Base-by-base conservation (phyloP, 1,284 basidiomycete genomes). In the Polyporus tsugae region DNA sequence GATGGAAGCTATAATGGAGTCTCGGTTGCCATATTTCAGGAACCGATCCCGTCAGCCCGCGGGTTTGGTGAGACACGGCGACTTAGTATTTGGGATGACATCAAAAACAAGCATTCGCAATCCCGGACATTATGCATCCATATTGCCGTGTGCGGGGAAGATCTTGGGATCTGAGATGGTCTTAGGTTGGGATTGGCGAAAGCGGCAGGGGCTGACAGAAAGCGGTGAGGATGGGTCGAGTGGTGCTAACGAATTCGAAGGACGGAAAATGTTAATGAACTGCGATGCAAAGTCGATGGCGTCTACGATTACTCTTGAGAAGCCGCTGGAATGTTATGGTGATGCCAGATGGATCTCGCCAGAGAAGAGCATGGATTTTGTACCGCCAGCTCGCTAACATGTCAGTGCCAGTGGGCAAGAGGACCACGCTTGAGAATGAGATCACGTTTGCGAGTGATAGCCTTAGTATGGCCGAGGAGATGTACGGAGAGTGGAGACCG, bases 401-500 rank as follows among this genome's bases (percentile, higher is more conserved):
- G 15, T 2, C 29, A 29, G 29, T 29, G 29, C n/a, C n/a, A n/a
- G 29, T 11, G 29, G 52, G 53, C 29, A 33, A 13, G 11, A 49
- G 46, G 6, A 25, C 19, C 5, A 17, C 33, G 58, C 15, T 60
- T 42, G 59, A 65, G 46, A 55, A 52, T 39, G 58, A 19, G 19
- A 25, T 17, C 42, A 33, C 33, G 33, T 55, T 49, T 53, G 62
- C 38, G 62, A 55, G 36, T n/a, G 36, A 58, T 36, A 11, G 49
- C 15, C 44, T 33, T 13, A 58, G 53, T 33, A 58, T 25, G n/a
- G 22, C 25, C 22, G 42, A 29, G 17, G 49, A 19, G 13, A 33
- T 5, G 41, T 41, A 46, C 60, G 60, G 59, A 61, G 55, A 33
- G 44, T 35, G 52, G 44, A 46, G 67, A 72, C 65, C 46, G 69